Conservation (phyloP, 1,284 basidiomycete species). For the Ganoderma boninense region DNA sequence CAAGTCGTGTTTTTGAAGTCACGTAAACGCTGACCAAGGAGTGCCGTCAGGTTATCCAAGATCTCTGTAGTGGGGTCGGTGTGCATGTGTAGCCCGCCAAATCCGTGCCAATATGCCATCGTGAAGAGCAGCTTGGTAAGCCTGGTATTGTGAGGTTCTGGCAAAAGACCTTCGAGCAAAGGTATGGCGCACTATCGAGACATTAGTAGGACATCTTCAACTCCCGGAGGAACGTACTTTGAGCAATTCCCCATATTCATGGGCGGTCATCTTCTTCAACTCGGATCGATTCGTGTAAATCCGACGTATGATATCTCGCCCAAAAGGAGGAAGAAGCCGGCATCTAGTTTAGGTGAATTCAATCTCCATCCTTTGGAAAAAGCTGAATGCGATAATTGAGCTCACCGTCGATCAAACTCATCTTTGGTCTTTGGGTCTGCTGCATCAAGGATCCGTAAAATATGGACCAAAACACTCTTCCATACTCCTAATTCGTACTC, state of each 20-base stretch:
- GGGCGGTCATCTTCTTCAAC: conserved; percentile 32
- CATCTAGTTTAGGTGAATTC: neutral
- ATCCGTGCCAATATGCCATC: conserved; percentile 38
- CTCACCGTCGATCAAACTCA: conserved; percentile 31
- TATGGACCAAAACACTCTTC: conserved; percentile 45
- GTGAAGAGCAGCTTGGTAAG: conserved; percentile 36
- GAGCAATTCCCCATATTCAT: conserved; percentile 41
- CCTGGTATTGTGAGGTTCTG: conserved; percentile 23
- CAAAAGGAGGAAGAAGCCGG: conserved; percentile 4
- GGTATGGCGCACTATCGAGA: neutral
- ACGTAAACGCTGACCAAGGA: neutral
- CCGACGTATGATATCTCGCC: conserved; percentile 2
- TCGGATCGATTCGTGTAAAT: conserved; percentile 11
- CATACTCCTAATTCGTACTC: conserved; percentile 48
- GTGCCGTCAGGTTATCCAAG: conserved; percentile 18
- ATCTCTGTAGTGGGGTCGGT: conserved; percentile 34
- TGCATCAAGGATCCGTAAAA: conserved; percentile 43
- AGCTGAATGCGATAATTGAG: neutral
- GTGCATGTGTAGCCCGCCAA: conserved; percentile 43
- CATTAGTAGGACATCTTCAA: neutral
- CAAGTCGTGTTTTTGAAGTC: neutral
- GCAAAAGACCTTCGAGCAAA: neutral
- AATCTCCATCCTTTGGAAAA: neutral
- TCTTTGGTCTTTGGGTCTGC: conserved; percentile 9
- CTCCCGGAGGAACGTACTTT: neutral